Conservation (phyloP, 2,329 filamentous ascomycete genomes). For the Sclerotinia trifoliorum region DNA sequence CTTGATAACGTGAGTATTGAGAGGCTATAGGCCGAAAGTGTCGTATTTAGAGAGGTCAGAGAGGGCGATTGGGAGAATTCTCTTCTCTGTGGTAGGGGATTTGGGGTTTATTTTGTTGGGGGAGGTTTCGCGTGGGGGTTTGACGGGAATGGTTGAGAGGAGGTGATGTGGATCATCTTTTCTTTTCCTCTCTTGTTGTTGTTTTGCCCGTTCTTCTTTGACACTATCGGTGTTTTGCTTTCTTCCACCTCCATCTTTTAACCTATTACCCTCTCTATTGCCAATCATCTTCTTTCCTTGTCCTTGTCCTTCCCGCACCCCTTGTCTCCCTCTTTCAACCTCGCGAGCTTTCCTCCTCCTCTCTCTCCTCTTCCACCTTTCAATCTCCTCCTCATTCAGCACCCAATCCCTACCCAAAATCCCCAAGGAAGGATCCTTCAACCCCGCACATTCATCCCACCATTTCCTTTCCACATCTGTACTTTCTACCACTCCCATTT, state of each 20-base stretch:
- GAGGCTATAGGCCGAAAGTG: background rate
- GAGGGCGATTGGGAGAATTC: background rate
- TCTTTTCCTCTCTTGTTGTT: background rate
- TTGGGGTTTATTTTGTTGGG: background rate
- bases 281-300: background rate
- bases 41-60: constrained; percentile 7
- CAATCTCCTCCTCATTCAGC: constrained; percentile 46
- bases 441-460: constrained; percentile 55
- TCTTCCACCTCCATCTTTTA: background rate
- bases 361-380: constrained; percentile 25
- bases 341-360: constrained; percentile 34
- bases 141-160: background rate
- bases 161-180: background rate
- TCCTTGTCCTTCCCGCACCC: background rate
- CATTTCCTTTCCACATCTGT: constrained; percentile 58
- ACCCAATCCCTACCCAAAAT: constrained; percentile 56
- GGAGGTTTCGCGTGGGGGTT: constrained; percentile 4
- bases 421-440: constrained; percentile 44
- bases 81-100: background rate
- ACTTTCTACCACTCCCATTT: constrained; percentile 48
- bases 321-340: background rate
- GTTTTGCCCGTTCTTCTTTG: background rate
- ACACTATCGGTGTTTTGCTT: background rate
- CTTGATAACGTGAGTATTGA: no score
- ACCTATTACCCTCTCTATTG: background rate